A percentile compares a stretch with the other conserved stretches of the same genome.
phyloP scores from a whole-genome alignment of 768 basidiomycete genomes.

The Podaxis pistillaris region DNA sequence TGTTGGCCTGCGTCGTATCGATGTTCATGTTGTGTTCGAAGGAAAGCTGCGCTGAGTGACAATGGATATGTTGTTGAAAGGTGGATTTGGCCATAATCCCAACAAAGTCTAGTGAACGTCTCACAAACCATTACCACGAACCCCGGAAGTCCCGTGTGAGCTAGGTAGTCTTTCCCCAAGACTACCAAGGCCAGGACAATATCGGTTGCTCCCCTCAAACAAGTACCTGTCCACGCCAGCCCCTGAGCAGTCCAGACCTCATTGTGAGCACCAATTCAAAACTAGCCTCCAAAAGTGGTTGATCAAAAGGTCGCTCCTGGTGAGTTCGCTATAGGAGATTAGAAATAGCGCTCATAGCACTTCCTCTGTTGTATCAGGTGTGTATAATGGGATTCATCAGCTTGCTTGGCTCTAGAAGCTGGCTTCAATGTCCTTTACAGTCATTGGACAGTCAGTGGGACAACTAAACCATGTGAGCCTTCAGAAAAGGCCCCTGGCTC shows the following conservation, averaged over 20 bases:
- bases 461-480: no score
- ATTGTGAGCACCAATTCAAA: constrained; percentile 11
- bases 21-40: no score
- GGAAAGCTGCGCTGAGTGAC: no score
- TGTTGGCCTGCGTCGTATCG: no score
- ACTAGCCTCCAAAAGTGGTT: background rate
- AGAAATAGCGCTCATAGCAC: background rate
- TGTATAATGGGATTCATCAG: constrained; percentile 49
- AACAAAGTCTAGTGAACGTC: no score
- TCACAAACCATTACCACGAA: no score
- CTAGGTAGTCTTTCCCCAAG: no score
- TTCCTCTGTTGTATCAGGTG: constrained; percentile 29
- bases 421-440: constrained; percentile 44
- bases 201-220: background rate
- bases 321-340: background rate
- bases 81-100: no score
- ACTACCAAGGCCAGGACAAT: background rate
- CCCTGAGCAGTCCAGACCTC: background rate
- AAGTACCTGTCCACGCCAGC: constrained; percentile 11
- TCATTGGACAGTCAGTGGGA: no score
- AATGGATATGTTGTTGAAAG: no score
- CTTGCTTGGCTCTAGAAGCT: constrained; percentile 49
- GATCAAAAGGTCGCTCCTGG: constrained; percentile 5
- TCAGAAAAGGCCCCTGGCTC: no score
- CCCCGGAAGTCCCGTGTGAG: no score